Conservation (phyloP, 1,139 yeast species). For the Sugiyamaella grinbergsii region DNA sequence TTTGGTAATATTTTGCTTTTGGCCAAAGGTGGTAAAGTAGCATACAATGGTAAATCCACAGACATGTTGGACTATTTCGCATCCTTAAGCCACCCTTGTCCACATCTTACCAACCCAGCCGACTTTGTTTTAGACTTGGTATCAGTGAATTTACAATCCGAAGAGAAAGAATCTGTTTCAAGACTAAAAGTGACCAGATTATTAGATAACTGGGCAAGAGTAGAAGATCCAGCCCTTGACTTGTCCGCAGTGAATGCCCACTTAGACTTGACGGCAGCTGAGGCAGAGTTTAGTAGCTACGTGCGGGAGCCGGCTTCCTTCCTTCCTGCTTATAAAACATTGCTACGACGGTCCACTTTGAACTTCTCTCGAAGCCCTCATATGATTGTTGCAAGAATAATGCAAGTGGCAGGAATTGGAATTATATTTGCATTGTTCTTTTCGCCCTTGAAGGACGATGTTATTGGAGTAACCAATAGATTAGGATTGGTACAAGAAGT, state of each 20-base stretch:
- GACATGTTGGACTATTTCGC: conserved; percentile 50
- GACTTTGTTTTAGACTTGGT: conserved; percentile 73
- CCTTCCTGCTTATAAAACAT: conserved; percentile 46
- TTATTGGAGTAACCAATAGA: conserved; percentile 64
- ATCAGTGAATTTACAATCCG: conserved; percentile 49
- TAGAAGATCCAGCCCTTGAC: conserved; percentile 2
- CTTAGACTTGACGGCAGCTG: conserved; percentile 8
- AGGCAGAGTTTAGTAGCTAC: conserved; percentile 26
- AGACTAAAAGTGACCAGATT: conserved; percentile 40
- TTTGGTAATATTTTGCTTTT: conserved; percentile 70
- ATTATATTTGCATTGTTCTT: conserved; percentile 68
- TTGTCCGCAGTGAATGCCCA: conserved; percentile 7
- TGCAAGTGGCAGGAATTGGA: conserved; percentile 67
- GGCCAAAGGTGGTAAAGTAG: conserved; percentile 72
- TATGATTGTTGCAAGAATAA: conserved; percentile 63
- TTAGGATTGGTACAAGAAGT: conserved; percentile 77
- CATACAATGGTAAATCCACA: conserved; percentile 54
- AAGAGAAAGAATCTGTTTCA: conserved; percentile 44
- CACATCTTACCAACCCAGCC: conserved; percentile 65
- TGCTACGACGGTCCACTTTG: conserved; percentile 50
- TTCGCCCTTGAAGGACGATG: conserved; percentile 63
- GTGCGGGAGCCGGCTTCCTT: conserved; percentile 41
- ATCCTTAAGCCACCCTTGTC: conserved; percentile 54
- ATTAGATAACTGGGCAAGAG: conserved; percentile 36
- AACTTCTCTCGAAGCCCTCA: conserved; percentile 64